Conservation (phyloP, 352 stramenopile genomes). For the Phytopythium delawarense region DNA sequence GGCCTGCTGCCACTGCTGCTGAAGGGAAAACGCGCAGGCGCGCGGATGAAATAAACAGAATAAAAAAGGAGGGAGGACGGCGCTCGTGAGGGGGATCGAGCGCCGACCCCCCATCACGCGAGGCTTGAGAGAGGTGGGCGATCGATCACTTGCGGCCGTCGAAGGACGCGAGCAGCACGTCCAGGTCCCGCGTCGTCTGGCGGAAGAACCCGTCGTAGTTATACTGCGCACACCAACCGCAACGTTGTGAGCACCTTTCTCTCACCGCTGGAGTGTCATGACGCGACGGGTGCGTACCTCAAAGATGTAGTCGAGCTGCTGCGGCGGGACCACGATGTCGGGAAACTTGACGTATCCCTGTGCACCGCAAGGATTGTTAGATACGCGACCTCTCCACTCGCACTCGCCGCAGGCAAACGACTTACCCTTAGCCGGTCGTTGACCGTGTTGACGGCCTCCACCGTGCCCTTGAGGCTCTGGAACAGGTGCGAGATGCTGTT, state of each 20-base stretch:
- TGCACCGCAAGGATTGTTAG: conserved; percentile 5
- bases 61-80: conserved; percentile 1
- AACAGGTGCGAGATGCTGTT: conserved; percentile 83
- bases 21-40: conserved; percentile 1
- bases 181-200: conserved; percentile 71
- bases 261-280: no score
- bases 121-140: conserved; percentile 4
- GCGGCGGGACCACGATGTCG: conserved; percentile 58
- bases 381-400: background rate
- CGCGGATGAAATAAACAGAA: conserved; percentile 4
- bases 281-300: conserved; percentile 34
- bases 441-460: conserved; percentile 58
- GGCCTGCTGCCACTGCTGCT: conserved; percentile 1
- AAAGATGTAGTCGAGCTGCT: conserved; percentile 89
- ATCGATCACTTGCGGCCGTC: conserved; percentile 24
- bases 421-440: conserved; percentile 62
- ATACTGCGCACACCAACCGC: conserved; percentile 34
- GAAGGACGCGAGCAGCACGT: conserved; percentile 58
- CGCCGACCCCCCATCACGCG: background rate
- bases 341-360: conserved; percentile 72
- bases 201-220: conserved; percentile 86
- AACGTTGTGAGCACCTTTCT: no score
- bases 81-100: background rate
- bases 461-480: conserved; percentile 71
- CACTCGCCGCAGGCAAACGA: conserved; percentile 2